Evolutionary conservation across 1,139 yeast species (phyloP).

Genomic region (Taiozyma sp.): DNA sequence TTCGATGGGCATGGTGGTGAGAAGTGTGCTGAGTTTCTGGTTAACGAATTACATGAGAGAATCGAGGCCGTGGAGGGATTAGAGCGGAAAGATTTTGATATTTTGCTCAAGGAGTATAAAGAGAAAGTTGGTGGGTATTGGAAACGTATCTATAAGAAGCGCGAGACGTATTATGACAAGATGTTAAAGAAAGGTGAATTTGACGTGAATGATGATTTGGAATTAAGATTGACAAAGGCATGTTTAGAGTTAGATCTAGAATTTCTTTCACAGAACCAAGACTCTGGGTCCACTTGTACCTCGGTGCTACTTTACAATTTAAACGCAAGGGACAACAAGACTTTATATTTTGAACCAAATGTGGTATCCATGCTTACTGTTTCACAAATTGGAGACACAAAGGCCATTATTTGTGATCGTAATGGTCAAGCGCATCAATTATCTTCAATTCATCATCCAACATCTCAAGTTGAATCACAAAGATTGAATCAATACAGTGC

Average conservation of each 20-base stretch:
- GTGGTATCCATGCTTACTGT: conserved; percentile 70
- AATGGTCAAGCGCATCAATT: conserved; percentile 76
- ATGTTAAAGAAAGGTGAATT: conserved; percentile 34
- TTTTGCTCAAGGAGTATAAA: conserved; percentile 46
- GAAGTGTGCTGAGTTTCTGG: conserved; percentile 62
- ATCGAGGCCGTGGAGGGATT: conserved; percentile 43
- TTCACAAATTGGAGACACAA: conserved; percentile 94
- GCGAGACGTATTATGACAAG: conserved; percentile 38
- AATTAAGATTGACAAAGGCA: conserved; percentile 55
- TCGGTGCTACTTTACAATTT: conserved; percentile 60
- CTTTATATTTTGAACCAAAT: conserved; percentile 64
- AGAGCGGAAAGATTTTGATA: conserved; percentile 28
- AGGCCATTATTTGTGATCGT: conserved; percentile 76
- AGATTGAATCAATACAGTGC: conserved; percentile 70
- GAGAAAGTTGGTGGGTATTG: conserved; percentile 81
- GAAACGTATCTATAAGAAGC: conserved; percentile 66
- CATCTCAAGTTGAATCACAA: conserved; percentile 71
- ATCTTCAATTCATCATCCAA: conserved; percentile 83
- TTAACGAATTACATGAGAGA: conserved; percentile 45
- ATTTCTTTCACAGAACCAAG: conserved; percentile 26
- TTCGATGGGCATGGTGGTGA: conserved; percentile 96
- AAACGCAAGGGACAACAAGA: conserved; percentile 31
- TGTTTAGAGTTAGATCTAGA: conserved; percentile 57
- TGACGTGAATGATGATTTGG: conserved; percentile 43
- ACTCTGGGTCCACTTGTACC: conserved; percentile 84